Base-by-base conservation (phyloP, 2,329 filamentous ascomycete genomes). In the Coniochaeta ligniaria region DNA sequence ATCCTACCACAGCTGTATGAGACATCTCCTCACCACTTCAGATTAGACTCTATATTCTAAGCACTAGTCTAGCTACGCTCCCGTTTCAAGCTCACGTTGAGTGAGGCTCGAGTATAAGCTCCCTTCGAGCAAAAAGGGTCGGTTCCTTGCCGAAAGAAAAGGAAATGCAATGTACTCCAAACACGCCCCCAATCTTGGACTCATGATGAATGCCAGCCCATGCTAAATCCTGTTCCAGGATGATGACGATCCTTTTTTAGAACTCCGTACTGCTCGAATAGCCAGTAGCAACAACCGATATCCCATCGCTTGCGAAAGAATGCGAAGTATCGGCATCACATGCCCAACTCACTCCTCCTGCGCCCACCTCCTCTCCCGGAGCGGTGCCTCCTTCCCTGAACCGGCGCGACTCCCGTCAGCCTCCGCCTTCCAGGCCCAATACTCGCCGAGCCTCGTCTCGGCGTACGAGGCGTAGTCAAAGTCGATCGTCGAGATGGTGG, bases 381-480 rank as follows among this genome's bases (percentile, higher is more conserved):
- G 72, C 1, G 91, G 84, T 76, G 87, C 82, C 63, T 90, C 83
- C 65, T 82, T 80, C n/a, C 76, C 78, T 5, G 73, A 66, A 2
- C 70, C 71, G 24, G 67, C 68, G 55, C 90, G 82, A 63, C 80
- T 84, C 8, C 89, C 89, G 61, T 88, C 83, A 24, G 78, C 75
- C 72, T 94, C 90, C 54, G 82, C 86, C 71, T 93, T 91, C 92
- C 92, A 97, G 4, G 89, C 92, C 83, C 89, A 96, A 76, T 97
- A 98, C 77, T 98, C 95, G 58, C 90, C 88, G 6, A 99, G 79
- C 60, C 95, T 83, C 17, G 89, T 76, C 73, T 97, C 91, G 12
- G 95, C 94, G 72, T 98, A 99, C 9, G 83, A 85, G 50, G 92
- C 91, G 72, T 99, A 99, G 75, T 99, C 93, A 71, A 99, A 99